Percentiles rank a stretch among this genome's conserved stretches.
Evolutionary conservation across 2,329 filamentous ascomycete species (phyloP).

Genomic region (Thelonectria olida): DNA sequence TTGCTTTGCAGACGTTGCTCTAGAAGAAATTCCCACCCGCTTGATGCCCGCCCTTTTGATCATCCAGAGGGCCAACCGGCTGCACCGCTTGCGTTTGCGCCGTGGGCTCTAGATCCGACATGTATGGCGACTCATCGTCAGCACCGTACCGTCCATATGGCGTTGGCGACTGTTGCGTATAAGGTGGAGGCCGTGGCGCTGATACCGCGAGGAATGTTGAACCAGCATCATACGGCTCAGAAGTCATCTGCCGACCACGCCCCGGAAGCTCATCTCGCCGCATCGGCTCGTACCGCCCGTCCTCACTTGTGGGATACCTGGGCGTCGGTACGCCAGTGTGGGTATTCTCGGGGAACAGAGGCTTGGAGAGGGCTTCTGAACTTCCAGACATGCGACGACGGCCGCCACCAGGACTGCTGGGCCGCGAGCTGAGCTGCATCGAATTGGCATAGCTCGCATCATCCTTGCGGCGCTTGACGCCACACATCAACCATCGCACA

Average conservation of each 20-base stretch:
- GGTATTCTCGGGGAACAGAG: background rate
- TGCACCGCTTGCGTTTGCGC: background rate
- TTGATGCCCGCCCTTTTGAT: background rate
- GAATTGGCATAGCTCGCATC: constrained; percentile 56
- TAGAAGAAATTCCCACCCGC: background rate
- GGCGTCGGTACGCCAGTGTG: background rate
- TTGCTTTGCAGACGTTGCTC: background rate
- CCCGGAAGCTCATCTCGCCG: background rate
- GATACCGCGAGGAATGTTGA: background rate
- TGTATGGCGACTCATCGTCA: background rate
- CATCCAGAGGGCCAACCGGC: background rate
- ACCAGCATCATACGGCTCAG: constrained; percentile 7
- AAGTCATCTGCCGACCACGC: background rate
- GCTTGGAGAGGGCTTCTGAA: constrained; percentile 14
- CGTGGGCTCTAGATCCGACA: background rate
- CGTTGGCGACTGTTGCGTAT: background rate
- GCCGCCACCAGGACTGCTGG: constrained; percentile 36
- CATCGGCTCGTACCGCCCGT: constrained; percentile 18
- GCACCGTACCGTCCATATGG: background rate
- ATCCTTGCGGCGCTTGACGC: constrained; percentile 67
- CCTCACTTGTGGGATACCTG: background rate
- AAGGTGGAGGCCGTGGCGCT: background rate
- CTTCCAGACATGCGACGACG: constrained; percentile 12
- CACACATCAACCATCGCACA: constrained; percentile 83
- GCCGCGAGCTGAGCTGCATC: constrained; percentile 41